phyloP scores from a whole-genome alignment of 805 yeast genomes.

The Zygotorulaspora danielsina region DNA sequence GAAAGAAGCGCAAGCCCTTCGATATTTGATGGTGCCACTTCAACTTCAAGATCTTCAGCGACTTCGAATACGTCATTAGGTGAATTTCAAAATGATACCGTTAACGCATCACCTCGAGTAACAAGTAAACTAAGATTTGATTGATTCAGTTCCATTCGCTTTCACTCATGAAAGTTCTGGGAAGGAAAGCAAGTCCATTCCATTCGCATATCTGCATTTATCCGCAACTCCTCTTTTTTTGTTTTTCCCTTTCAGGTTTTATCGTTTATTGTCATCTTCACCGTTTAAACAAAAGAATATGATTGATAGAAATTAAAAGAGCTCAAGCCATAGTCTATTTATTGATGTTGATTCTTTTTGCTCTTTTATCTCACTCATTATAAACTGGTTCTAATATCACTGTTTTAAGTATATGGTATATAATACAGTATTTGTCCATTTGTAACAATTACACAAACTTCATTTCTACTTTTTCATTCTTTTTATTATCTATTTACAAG shows the following conservation, averaged over 20 bases:
- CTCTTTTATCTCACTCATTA: not conserved
- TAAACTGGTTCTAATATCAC: not conserved
- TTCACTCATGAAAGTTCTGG: too few relatives aligned
- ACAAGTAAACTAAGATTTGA: conserved; percentile 22
- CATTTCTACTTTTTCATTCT: not conserved
- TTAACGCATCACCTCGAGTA: conserved; percentile 19
- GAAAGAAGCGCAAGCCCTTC: conserved; percentile 26
- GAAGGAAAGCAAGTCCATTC: not conserved
- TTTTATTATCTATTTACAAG: conserved; percentile 5
- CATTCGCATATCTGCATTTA: conserved; percentile 1
- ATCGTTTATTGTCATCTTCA: not conserved
- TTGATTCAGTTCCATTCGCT: conserved; percentile 6
- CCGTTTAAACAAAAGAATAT: not conserved
- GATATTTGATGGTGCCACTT: conserved; percentile 33
- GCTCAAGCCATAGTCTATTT: not conserved
- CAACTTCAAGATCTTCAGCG: conserved; percentile 33
- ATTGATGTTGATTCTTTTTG: not conserved
- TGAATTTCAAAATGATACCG: conserved; percentile 14
- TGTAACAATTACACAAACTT: not conserved
- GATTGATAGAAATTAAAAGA: not conserved
- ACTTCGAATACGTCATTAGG: conserved; percentile 37
- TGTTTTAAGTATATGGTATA: not conserved
- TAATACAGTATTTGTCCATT: not conserved
- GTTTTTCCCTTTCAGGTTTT: conserved; percentile 1
- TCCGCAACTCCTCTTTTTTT: not conserved